These are phyloP conservation scores for Candida sp. DNA, from an alignment of 1,139 yeast species.

Conservation along the genomic window DNA sequence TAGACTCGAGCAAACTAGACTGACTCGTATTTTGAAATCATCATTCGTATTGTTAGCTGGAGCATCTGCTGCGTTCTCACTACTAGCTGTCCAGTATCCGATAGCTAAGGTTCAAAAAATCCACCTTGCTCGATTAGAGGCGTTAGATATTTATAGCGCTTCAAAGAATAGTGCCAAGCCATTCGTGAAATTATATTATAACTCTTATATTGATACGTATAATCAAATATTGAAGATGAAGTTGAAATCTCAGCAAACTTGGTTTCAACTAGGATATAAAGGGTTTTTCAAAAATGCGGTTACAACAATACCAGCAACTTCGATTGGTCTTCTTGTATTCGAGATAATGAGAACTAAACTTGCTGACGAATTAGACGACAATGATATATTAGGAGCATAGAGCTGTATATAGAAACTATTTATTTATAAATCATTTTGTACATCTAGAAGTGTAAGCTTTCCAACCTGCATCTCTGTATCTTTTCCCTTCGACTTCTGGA, in stretches of 20 bases:
- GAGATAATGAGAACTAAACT: conserved; percentile 70
- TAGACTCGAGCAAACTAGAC: conserved; percentile 34
- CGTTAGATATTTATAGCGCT: conserved; percentile 65
- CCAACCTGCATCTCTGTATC: conserved; percentile 96
- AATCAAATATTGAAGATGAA: conserved; percentile 55
- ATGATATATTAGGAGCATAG: conserved; percentile 11
- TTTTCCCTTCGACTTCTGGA: conserved; percentile 78
- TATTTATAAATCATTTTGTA: conserved; percentile 5
- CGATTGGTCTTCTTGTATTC: conserved; percentile 78
- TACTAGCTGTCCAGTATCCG: conserved; percentile 82
- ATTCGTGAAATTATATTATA: conserved; percentile 52
- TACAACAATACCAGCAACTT: conserved; percentile 82
- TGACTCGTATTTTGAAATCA: conserved; percentile 56
- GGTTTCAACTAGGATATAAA: conserved; percentile 69
- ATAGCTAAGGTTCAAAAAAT: conserved; percentile 74
- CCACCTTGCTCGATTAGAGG: conserved; percentile 76
- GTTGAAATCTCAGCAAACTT: conserved; percentile 48
- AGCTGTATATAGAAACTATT: conserved; percentile 4
- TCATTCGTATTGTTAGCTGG: conserved; percentile 83
- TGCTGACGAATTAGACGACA: conserved; percentile 27
- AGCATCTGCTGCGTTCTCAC: conserved; percentile 76
- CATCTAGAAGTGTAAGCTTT: conserved; percentile 63
- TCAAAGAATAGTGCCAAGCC: conserved; percentile 28
- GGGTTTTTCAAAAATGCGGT: conserved; percentile 75
- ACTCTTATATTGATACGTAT: conserved; percentile 72